phyloP scores from a whole-genome alignment of 192 early-diverging fungal genomes.

The Linnemannia hyalina region DNA sequence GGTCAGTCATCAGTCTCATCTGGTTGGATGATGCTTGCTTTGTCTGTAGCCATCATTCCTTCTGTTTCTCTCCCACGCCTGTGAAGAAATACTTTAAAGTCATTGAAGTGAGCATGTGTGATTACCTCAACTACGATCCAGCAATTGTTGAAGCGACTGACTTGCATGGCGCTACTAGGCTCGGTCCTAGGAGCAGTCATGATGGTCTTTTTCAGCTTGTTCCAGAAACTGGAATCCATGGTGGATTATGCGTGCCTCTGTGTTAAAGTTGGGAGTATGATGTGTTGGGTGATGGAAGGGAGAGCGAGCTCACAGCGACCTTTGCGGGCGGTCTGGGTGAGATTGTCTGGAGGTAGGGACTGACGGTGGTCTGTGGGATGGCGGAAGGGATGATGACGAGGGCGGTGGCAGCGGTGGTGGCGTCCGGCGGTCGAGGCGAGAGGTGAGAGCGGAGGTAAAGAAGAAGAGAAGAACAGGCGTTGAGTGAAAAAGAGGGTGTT shows the following conservation, averaged over 20 bases:
- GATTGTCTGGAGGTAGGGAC: neutral
- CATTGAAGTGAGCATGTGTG: neutral
- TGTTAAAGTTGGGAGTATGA: neutral
- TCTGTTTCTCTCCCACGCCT: neutral
- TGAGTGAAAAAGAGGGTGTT: neutral
- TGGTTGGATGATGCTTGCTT: neutral
- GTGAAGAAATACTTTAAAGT: neutral
- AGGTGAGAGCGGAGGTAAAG: neutral
- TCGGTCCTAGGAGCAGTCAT: constrained; percentile 72
- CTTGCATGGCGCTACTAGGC: constrained; percentile 70
- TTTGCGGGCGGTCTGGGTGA: neutral
- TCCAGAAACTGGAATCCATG: constrained; percentile 55
- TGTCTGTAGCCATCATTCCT: neutral
- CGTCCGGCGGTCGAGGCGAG: neutral
- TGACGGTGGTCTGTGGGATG: neutral
- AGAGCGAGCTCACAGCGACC: neutral
- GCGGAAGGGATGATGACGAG: neutral
- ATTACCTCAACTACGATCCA: constrained; percentile 75
- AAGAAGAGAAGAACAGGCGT: neutral
- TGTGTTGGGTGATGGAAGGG: neutral
- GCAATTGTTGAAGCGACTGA: constrained; percentile 78
- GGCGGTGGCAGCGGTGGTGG: neutral
- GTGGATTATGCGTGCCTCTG: constrained; percentile 1
- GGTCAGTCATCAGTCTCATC: neutral
- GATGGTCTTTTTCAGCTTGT: constrained; percentile 61